Evolutionary conservation across 768 basidiomycete genomes (phyloP), one percentile per base, ranked within the genome.

Genomic region (Auriscalpium microsporum): DNA sequence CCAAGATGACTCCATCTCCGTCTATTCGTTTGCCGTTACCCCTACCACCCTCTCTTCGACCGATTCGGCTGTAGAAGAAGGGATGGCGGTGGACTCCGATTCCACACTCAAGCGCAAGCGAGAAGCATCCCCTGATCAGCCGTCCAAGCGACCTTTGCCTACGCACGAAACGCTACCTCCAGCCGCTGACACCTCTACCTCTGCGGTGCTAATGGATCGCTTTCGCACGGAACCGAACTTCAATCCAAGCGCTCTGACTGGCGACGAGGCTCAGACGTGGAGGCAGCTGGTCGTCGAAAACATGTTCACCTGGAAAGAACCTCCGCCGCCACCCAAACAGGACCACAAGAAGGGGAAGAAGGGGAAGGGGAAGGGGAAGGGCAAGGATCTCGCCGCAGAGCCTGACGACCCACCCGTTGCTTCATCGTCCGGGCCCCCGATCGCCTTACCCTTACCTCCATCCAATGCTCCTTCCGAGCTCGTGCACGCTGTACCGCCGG

Each of bases 1-100:
- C 69, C 70, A 73, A 54, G 88, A 90, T 63, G 72, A 77, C 10
- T 83, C 83, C 60, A 68, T 92, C 51, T 73, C 78, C 8, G 76
- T 90, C 8, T 88, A 85, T 61, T 76, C 78, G 1, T 72, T 89
- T 40, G 78, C 86, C 60, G 80, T 48, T 58, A 69, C 7, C 60
- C 68, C 33, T 13, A 40, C 19, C 17, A 10, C 7, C 19, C 49
- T 6, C 33, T 50, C 21, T 13, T 45, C 33, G 23, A 21, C 45
- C 1, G 16, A 36, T 6, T 21, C 44, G n/a, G 13, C 42, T 10
- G 46, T 17, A 2, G 33, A 34, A 6, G 35, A 40, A 4, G 19
- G 45, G 42, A 28, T 37, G 34, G 35, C 53, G 36, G 19, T 48
- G 50, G 4, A 19, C 54, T 19, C 55, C 51, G 42, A 50, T 56